phyloP scores from a whole-genome alignment of 495 filamentous ascomycete genomes.

The Trichoderma asperelloides region DNA sequence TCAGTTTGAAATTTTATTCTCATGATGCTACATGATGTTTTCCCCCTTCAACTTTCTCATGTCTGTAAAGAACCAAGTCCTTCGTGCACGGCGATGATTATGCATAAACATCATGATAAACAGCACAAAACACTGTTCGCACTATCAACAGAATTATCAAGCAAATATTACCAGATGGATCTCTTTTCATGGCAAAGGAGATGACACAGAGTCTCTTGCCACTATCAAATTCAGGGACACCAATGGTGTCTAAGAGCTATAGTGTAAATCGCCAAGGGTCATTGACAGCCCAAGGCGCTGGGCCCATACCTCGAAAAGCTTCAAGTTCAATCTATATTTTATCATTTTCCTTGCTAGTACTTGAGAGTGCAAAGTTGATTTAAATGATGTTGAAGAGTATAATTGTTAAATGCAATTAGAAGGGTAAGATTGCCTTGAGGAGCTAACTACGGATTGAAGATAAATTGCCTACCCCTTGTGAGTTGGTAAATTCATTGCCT shows the following conservation, averaged over 20 bases:
- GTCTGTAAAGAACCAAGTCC: too few relatives aligned
- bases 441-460: neutral
- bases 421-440: neutral
- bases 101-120: too few relatives aligned
- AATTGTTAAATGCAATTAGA: neutral
- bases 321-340: slow-evolving; percentile 19
- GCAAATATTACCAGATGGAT: too few relatives aligned
- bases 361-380: neutral
- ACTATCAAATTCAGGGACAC: neutral
- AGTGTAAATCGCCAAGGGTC: slow-evolving; percentile 81
- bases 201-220: too few relatives aligned
- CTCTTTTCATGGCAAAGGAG: too few relatives aligned
- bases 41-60: too few relatives aligned
- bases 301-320: slow-evolving; percentile 65
- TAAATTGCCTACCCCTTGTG: slow-evolving; percentile 35
- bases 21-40: too few relatives aligned
- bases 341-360: neutral
- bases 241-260: slow-evolving; percentile 64
- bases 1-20: too few relatives aligned
- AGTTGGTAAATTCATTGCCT: slow-evolving; percentile 23
- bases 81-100: too few relatives aligned
- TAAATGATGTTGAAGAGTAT: too few relatives aligned
- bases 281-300: slow-evolving; percentile 63
- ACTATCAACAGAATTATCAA: too few relatives aligned
- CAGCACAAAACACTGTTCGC: too few relatives aligned